These are phyloP conservation scores for Scedosporium boydii DNA, from an alignment of 2,329 filamentous ascomycete genomes.

Conservation along the genomic window DNA sequence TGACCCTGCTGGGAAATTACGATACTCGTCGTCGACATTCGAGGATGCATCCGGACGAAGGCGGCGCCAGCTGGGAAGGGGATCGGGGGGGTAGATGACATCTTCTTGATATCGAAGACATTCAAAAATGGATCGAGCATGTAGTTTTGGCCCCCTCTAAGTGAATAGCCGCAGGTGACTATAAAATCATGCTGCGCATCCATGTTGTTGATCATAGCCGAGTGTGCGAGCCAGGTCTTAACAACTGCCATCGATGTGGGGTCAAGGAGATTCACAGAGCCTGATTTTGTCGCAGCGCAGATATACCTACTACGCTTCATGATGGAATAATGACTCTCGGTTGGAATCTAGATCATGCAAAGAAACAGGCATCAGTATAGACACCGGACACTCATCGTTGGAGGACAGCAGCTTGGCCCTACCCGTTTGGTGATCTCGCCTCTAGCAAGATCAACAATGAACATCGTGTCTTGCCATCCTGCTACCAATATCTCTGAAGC, in stretches of 20 bases:
- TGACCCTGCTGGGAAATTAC: conserved; percentile 87
- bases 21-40: conserved; percentile 89
- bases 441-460: conserved; percentile 61
- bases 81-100: conserved; percentile 80
- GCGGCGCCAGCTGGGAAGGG: conserved; percentile 88
- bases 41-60: conserved; percentile 92
- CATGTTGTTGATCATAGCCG: conserved; percentile 87
- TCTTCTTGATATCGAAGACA: conserved; percentile 88
- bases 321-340: conserved; percentile 72
- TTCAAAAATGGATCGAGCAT: conserved; percentile 91
- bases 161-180: conserved; percentile 88
- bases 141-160: conserved; percentile 61
- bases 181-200: conserved; percentile 92
- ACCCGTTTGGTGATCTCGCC: conserved; percentile 63
- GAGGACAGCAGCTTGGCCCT: conserved; percentile 9
- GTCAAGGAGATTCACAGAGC: conserved; percentile 79
- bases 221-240: conserved; percentile 86
- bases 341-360: conserved; percentile 42
- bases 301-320: conserved; percentile 90
- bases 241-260: conserved; percentile 66
- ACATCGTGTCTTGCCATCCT: conserved; percentile 78
- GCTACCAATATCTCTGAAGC: conserved; percentile 78
- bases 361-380: neutral
- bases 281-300: conserved; percentile 78
- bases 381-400: neutral